Conservation (phyloP, 371 early-diverging fungal genomes). For the Fennellomyces sp. region DNA sequence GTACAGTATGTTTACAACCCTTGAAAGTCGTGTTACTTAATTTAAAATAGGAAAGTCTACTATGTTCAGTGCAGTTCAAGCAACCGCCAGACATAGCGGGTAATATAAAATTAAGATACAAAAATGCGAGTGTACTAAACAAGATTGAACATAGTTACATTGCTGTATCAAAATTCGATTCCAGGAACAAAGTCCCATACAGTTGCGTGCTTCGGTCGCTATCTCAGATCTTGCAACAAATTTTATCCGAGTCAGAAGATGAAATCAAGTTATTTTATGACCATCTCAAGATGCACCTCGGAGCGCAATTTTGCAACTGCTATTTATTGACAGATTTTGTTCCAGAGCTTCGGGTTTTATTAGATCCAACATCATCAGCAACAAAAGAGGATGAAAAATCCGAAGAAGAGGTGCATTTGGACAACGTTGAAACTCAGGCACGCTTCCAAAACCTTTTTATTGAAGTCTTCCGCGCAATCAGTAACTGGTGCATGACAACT, state of each 20-base stretch:
- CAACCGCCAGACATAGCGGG: conserved; percentile 42
- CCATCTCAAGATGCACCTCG: conserved; percentile 34
- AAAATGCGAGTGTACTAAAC: background rate
- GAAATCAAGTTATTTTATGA: conserved; percentile 37
- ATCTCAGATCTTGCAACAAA: conserved; percentile 47
- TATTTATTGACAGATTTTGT: conserved; percentile 35
- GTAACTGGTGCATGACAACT: conserved; percentile 47
- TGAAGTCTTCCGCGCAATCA: conserved; percentile 39
- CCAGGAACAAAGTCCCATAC: conserved; percentile 42
- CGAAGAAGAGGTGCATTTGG: conserved; percentile 22
- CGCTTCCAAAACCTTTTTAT: conserved; percentile 47
- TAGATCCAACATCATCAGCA: conserved; percentile 13
- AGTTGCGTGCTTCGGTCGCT: conserved; percentile 40
- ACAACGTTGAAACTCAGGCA: conserved; percentile 39
- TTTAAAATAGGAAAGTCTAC: conserved; percentile 41
- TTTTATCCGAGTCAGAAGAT: conserved; percentile 44
- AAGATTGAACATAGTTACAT: no score
- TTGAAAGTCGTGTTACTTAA: background rate
- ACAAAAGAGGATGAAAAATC: background rate
- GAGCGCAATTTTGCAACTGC: conserved; percentile 40
- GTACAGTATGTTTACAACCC: no score
- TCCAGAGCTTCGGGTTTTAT: conserved; percentile 39
- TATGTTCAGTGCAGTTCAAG: conserved; percentile 37
- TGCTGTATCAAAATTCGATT: conserved; percentile 42
- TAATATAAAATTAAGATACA: conserved; percentile 8